Base-by-base conservation (phyloP, 2,329 filamentous ascomycete genomes). In the Fusarium annulatum region DNA sequence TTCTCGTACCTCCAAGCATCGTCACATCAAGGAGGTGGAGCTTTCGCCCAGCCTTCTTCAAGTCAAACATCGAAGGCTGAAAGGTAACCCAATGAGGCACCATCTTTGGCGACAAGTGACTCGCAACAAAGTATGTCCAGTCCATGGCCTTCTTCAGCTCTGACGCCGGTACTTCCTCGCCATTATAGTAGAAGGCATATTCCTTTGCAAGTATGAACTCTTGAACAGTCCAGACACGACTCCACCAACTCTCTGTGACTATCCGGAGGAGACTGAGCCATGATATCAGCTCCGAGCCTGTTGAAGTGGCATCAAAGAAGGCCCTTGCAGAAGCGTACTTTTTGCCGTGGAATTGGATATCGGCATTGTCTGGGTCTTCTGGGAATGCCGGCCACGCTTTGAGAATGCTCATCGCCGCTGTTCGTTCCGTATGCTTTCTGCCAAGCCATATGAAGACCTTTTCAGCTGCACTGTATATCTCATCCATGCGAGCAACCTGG, bases 231-330 rank as follows among this genome's bases (percentile, higher is more conserved):
- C 64, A 70, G 5, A 69, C 67, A 30, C 67, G 26, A 7, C 67
- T 70, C 67, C 67, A 70, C 67, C 67, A 70, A 11, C 67, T 69
- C n/a, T 69, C 67, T 3, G 64, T 64, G 2, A 70, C 53, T 2
- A 55, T 59, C 0, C 23, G 46, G 4, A 70, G 58, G 9, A 70
- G 64, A 0, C 3, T 38, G 19, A 70, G 21, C 64, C 67, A 70
- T 4, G 52, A 64, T 12, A 64, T 34, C 1, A 70, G 52, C 18
- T 70, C 64, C 1, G 65, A 56, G 0, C 64, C 65, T 0, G 53
- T 64, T 3, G 67, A 69, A 2, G 64, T 70, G 6, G 58, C 67
- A 8, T 70, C 53, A 26, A 69, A 70, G 4, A 70, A 70, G 0
- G 18, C 59, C 19, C 41, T 70, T 30, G 67, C 67, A 1, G 46